Conservation (phyloP, 345 rosid species). For the Cardiospermum halicacabum region DNA sequence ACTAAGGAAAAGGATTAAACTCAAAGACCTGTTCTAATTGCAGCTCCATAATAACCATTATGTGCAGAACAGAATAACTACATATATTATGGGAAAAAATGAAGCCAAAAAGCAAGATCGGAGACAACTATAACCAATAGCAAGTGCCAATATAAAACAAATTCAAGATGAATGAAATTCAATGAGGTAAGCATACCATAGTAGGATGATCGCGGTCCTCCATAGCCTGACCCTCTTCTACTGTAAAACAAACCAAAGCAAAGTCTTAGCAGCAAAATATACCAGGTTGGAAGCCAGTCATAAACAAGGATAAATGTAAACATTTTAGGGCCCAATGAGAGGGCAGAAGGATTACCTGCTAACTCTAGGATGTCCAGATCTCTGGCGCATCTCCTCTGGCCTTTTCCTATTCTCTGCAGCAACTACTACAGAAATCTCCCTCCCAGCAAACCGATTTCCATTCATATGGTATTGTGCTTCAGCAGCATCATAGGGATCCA, state of each 20-base stretch:
- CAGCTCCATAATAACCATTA: background rate
- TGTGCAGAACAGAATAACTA: background rate
- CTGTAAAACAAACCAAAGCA: constrained; percentile 15
- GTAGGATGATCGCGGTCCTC: constrained; percentile 52
- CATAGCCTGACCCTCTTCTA: constrained; percentile 69
- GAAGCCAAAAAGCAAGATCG: background rate
- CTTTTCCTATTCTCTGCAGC: constrained; percentile 94
- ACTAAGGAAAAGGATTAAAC: background rate
- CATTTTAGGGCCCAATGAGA: background rate
- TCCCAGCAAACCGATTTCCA: constrained; percentile 76
- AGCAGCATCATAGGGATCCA: constrained; percentile 78
- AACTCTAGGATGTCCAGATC: too few relatives aligned
- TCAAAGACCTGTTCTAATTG: background rate
- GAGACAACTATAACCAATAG: background rate
- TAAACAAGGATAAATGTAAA: background rate
- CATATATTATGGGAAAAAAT: background rate
- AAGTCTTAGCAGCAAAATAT: background rate
- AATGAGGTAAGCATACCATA: constrained; percentile 47
- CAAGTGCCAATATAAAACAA: background rate
- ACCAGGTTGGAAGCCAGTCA: background rate
- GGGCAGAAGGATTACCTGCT: constrained; percentile 31
- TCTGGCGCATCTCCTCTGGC: constrained; percentile 95
- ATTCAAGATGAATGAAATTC: background rate
- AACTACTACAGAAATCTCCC: constrained; percentile 83
- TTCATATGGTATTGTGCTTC: constrained; percentile 93